These are phyloP conservation scores for Isabelozyma heimii DNA, from an alignment of 805 yeast genomes.

Conservation along the genomic window DNA sequence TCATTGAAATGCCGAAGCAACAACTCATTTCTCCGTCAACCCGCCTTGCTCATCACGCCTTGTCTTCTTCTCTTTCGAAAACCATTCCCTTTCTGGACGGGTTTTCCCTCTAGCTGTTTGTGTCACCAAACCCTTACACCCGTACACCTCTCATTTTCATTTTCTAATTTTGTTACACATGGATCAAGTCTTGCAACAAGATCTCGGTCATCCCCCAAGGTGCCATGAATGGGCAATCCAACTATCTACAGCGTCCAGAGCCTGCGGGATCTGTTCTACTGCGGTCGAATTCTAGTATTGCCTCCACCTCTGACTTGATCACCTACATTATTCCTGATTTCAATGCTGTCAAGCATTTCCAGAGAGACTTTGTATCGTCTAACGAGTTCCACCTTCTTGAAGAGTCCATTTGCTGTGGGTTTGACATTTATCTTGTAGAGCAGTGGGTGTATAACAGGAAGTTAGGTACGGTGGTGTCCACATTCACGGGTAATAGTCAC, in stretches of 20 bases:
- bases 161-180: not conserved
- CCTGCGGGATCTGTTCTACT: not conserved
- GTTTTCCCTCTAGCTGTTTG: not conserved
- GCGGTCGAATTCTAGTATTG: not conserved
- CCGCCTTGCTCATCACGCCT: too few relatives aligned
- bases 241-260: not conserved
- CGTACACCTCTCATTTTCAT: not conserved
- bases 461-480: conserved; percentile 65
- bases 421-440: conserved; percentile 88
- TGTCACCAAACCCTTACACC: not conserved
- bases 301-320: conserved; percentile 17
- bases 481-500: conserved; percentile 81
- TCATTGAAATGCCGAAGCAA: too few relatives aligned
- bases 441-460: conserved; percentile 86
- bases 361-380: conserved; percentile 30
- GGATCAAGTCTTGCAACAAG: not conserved
- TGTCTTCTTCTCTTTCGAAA: too few relatives aligned
- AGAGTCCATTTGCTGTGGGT: conserved; percentile 59
- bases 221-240: not conserved
- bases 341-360: conserved; percentile 48
- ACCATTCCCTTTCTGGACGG: too few relatives aligned
- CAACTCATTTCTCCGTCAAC: too few relatives aligned
- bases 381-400: conserved; percentile 42
- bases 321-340: conserved; percentile 56
- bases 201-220: not conserved